Percentiles rank a stretch among this genome's conserved stretches.
These are phyloP conservation scores for Pelargonium fulgidum DNA, from an alignment of 441 rosid species.

Conservation along the genomic window DNA sequence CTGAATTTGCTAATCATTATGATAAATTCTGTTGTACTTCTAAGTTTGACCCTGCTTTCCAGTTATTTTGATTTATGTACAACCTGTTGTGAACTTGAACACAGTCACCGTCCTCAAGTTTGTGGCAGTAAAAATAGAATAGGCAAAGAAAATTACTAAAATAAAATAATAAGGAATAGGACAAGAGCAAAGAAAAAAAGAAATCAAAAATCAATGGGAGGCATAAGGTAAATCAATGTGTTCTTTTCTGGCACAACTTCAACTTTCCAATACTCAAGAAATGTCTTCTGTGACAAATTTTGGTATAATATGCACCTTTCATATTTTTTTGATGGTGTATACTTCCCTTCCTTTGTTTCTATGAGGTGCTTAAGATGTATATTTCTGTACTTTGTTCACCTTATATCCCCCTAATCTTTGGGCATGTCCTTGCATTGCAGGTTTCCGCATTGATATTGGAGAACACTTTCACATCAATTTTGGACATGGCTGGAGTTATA, in stretches of 20 bases:
- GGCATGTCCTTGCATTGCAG: conserved; percentile 31
- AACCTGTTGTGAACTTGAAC: conserved; percentile 1
- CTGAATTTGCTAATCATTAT: not conserved
- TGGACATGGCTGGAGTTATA: conserved; percentile 95
- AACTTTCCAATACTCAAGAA: not conserved
- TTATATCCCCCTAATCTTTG: conserved; percentile 14
- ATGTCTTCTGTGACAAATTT: not conserved
- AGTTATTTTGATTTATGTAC: not conserved
- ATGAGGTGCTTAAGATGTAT: conserved; percentile 1
- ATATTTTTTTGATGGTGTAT: not conserved
- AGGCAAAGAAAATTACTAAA: not conserved
- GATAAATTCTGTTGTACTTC: not conserved
- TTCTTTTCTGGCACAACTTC: conserved; percentile 1
- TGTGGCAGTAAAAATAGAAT: not conserved
- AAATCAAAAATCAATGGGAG: not conserved
- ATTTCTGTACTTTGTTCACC: not conserved
- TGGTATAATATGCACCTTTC: not conserved
- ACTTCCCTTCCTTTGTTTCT: not conserved
- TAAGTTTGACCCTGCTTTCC: not conserved
- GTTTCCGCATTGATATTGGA: conserved; percentile 77
- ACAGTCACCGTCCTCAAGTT: not conserved
- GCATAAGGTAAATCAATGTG: not conserved
- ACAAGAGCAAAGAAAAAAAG: not conserved
- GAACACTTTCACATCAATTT: conserved; percentile 89
- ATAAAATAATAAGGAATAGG: not conserved